Evolutionary conservation across 192 early-diverging fungal species (phyloP).

Genomic region (Backusella macrospora): DNA sequence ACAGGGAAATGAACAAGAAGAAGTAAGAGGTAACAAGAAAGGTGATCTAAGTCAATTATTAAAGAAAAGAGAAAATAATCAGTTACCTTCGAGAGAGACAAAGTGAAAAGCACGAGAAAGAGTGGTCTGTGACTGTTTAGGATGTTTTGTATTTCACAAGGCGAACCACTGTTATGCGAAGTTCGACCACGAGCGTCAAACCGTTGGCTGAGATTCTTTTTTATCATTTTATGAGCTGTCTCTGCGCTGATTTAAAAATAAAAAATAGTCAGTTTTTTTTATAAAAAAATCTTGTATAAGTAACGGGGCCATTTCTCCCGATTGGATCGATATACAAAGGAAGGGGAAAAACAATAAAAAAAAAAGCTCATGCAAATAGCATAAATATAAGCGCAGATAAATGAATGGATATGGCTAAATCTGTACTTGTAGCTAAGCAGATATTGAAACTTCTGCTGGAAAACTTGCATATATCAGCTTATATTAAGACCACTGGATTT

Average conservation of each 20-base stretch:
- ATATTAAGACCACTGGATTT: too few species aligned
- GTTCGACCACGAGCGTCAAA: neutral
- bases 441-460: too few species aligned
- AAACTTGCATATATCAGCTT: too few species aligned
- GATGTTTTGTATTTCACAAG: constrained; percentile 3
- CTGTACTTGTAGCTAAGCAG: too few species aligned
- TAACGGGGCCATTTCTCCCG: too few species aligned
- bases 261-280: too few species aligned
- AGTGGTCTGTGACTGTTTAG: neutral
- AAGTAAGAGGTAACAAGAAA: neutral
- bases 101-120: constrained; percentile 8
- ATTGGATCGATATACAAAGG: too few species aligned
- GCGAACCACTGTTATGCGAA: constrained; percentile 10
- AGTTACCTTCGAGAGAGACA: constrained; percentile 2
- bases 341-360: too few species aligned
- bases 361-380: too few species aligned
- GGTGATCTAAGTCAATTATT: neutral
- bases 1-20: neutral
- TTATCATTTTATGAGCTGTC: neutral
- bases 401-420: too few species aligned
- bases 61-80: neutral
- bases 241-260: constrained; percentile 11
- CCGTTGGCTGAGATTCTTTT: constrained; percentile 5
- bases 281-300: too few species aligned
- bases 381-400: too few species aligned